phyloP scores from a whole-genome alignment of 371 early-diverging fungal genomes.

The Polyrhizophydium stewartii region DNA sequence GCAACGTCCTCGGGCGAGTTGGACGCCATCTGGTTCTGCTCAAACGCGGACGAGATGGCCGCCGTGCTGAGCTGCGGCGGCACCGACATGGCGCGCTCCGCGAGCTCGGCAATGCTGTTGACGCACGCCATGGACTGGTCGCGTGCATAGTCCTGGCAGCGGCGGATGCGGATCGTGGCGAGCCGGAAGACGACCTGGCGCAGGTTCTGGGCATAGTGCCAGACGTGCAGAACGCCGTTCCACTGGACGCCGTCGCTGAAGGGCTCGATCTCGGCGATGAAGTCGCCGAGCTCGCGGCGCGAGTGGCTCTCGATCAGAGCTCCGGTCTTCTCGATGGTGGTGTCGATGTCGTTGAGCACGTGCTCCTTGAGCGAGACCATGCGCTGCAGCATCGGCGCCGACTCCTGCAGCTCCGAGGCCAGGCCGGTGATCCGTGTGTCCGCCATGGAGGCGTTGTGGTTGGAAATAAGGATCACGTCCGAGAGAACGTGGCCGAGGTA shows the following conservation, averaged over 20 bases:
- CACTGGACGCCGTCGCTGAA: constrained; percentile 68
- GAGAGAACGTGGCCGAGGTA: constrained; percentile 72
- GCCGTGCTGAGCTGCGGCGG: constrained; percentile 35
- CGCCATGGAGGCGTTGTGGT: constrained; percentile 38
- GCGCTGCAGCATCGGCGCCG: constrained; percentile 27
- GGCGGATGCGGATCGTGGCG: constrained; percentile 23
- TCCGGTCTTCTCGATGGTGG: constrained; percentile 62
- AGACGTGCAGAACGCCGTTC: constrained; percentile 73
- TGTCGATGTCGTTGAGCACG: constrained; percentile 64
- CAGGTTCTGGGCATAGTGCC: constrained; percentile 77
- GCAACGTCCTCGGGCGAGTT: constrained; percentile 22
- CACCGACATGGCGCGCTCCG: constrained; percentile 42
- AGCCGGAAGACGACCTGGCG: constrained; percentile 25
- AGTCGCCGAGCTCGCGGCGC: constrained; percentile 44
- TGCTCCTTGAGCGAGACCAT: constrained; percentile 43
- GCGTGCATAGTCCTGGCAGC: constrained; percentile 64
- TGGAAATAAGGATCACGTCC: constrained; percentile 39
- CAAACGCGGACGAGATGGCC: constrained; percentile 37
- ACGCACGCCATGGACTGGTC: constrained; percentile 57
- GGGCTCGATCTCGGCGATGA: constrained; percentile 60
- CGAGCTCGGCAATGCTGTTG: constrained; percentile 59
- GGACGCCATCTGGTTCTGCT: constrained; percentile 22
- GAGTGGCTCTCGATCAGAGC: constrained; percentile 48
- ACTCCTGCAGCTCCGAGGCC: constrained; percentile 30
- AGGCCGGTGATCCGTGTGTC: constrained; percentile 30